A percentile compares a stretch with the other conserved stretches of the same genome.
These are phyloP conservation scores for Capsicum baccatum DNA, from an alignment of 257 asterid genomes.

Conservation along the genomic window DNA sequence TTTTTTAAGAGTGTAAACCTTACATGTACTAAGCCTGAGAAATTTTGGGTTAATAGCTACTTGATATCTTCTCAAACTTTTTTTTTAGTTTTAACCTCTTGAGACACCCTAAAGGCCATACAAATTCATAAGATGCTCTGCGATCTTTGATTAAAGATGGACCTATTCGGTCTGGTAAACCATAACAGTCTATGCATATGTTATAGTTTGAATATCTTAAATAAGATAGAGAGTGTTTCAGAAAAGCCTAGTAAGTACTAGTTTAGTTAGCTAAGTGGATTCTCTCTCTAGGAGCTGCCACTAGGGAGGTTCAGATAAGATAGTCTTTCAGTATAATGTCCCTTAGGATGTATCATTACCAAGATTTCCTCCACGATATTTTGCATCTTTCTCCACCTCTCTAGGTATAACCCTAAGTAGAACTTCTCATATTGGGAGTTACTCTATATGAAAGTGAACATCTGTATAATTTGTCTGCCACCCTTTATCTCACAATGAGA, in stretches of 20 bases:
- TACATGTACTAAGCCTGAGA: not conserved
- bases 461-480: not conserved
- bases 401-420: not conserved
- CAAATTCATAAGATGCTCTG: not conserved
- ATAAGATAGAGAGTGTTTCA: not conserved
- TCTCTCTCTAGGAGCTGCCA: not conserved
- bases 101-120: not conserved
- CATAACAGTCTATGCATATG: not conserved
- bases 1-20: not conserved
- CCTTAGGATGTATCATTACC: not conserved
- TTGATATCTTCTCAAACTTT: not conserved
- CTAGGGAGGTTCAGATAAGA: not conserved
- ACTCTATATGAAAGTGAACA: not conserved
- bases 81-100: not conserved
- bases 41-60: not conserved
- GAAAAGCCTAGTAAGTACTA: not conserved
- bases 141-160: conserved; percentile 12
- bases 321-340: not conserved
- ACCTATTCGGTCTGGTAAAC: not conserved
- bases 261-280: conserved; percentile 13
- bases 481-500: not conserved
- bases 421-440: not conserved
- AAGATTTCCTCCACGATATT: not conserved
- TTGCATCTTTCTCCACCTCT: not conserved
- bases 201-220: not conserved